A percentile compares a stretch with the other conserved stretches of the same genome.
phyloP scores from a whole-genome alignment of 495 filamentous ascomycete species.

The Thozetella sp. region DNA sequence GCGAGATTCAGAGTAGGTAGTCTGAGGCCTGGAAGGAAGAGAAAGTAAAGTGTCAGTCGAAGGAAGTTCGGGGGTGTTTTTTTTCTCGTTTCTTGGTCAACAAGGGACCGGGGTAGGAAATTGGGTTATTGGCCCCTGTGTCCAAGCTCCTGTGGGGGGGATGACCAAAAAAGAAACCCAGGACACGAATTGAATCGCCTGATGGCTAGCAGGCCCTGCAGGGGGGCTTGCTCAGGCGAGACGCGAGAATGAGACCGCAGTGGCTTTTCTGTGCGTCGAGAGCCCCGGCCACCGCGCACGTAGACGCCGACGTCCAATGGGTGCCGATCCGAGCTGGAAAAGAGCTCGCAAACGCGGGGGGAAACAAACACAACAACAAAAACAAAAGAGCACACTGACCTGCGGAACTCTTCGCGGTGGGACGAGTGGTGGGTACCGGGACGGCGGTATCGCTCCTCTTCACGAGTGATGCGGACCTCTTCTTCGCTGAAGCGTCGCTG shows the following conservation, averaged over 20 bases:
- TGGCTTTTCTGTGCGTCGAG: too few relatives aligned
- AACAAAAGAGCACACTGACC: neutral
- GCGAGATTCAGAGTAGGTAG: conserved; percentile 63
- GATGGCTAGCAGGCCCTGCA: conserved; percentile 1
- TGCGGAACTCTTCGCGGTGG: conserved; percentile 52
- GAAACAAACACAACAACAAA: neutral
- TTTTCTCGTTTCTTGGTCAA: conserved; percentile 28
- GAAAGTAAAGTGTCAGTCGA: conserved; percentile 18
- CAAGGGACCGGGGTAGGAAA: conserved; percentile 9
- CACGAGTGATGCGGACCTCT: conserved; percentile 75
- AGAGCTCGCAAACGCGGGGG: neutral
- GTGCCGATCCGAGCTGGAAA: too few relatives aligned
- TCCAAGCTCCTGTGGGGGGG: neutral
- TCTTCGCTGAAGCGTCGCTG: conserved; percentile 69
- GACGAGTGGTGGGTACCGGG: conserved; percentile 57
- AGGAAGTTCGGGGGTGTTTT: conserved; percentile 4
- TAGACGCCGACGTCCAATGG: too few relatives aligned
- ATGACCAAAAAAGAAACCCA: conserved; percentile 3
- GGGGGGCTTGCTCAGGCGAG: too few relatives aligned
- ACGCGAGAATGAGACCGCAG: too few relatives aligned
- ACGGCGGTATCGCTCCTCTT: conserved; percentile 69
- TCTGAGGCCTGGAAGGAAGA: conserved; percentile 50
- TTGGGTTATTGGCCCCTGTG: neutral
- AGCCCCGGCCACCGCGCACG: too few relatives aligned
- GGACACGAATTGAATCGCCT: conserved; percentile 26